phyloP scores from a whole-genome alignment of 352 stramenopile species.

The Pythium coloratum region DNA sequence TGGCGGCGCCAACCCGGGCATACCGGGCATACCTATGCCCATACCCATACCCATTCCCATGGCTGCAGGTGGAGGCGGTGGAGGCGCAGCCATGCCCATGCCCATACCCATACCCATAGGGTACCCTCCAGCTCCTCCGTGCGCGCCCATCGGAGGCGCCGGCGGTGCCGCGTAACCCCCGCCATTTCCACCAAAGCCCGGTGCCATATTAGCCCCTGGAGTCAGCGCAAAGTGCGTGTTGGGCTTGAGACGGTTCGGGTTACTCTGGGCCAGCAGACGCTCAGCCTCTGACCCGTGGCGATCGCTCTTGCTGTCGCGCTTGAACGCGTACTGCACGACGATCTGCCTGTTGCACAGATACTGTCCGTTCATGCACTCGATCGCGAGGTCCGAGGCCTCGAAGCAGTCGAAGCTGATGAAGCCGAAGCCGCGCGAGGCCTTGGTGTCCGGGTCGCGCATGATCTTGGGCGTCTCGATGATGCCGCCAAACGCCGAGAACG shows the following conservation, averaged over 20 bases:
- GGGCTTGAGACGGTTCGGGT: conserved; percentile 79
- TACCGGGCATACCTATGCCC: conserved; percentile 24
- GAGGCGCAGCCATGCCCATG: conserved; percentile 17
- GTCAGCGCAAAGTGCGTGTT: conserved; percentile 76
- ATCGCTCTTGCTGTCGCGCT: conserved; percentile 95
- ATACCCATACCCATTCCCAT: conserved; percentile 4
- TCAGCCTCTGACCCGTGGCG: conserved; percentile 91
- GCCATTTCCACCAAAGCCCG: background rate
- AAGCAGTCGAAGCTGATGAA: conserved; percentile 99
- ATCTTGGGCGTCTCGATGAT: conserved; percentile 96
- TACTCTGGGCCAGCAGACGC: conserved; percentile 79
- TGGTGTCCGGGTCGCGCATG: conserved; percentile 93
- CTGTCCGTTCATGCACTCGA: conserved; percentile 99
- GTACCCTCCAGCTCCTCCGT: conserved; percentile 5
- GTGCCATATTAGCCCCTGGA: conserved; percentile 13
- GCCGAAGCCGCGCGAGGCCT: conserved; percentile 93
- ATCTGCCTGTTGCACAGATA: conserved; percentile 98
- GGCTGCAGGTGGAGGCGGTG: no score
- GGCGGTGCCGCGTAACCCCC: conserved; percentile 24
- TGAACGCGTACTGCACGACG: conserved; percentile 98
- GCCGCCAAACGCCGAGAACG: conserved; percentile 98
- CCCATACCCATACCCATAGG: conserved; percentile 3
- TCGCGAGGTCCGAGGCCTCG: conserved; percentile 96
- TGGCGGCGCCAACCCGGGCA: conserved; percentile 27
- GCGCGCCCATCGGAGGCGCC: conserved; percentile 32